Evolutionary conservation across 768 basidiomycete genomes (phyloP).

Genomic region (Leccinum imitatum): DNA sequence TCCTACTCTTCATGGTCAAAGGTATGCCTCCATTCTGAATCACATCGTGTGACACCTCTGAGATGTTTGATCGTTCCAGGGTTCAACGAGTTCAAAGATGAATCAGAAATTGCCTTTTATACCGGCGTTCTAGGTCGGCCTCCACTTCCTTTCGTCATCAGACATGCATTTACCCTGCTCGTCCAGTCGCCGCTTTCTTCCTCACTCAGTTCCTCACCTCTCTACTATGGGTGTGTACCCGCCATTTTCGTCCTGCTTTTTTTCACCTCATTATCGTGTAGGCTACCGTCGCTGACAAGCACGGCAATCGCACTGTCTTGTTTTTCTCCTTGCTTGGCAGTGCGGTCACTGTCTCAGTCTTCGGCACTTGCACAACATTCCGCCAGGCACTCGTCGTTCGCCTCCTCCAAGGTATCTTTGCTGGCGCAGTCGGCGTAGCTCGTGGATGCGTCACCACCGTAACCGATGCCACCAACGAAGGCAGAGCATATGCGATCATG

Average conservation of each 20-base stretch:
- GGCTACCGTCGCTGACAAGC: slow-evolving; percentile 93
- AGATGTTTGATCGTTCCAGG: slow-evolving; percentile 38
- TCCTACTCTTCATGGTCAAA: slow-evolving; percentile 94
- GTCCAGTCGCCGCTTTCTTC: slow-evolving; percentile 79
- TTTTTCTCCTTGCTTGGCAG: slow-evolving; percentile 84
- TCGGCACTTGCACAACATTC: slow-evolving; percentile 74
- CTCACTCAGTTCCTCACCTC: slow-evolving; percentile 95
- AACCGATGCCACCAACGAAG: slow-evolving; percentile 91
- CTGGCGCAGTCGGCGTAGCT: slow-evolving; percentile 93
- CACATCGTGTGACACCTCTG: slow-evolving; percentile 14
- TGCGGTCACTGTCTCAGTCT: slow-evolving; percentile 71
- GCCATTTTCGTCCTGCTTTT: background rate
- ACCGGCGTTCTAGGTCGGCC: slow-evolving; percentile 76
- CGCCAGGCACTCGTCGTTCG: slow-evolving; percentile 83
- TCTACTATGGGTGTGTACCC: slow-evolving; percentile 73
- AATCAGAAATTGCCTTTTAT: slow-evolving; percentile 87
- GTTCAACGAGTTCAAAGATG: slow-evolving; percentile 68
- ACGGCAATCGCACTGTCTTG: slow-evolving; percentile 83
- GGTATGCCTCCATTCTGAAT: slow-evolving; percentile 38
- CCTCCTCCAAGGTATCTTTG: slow-evolving; percentile 89
- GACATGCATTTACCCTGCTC: slow-evolving; percentile 10
- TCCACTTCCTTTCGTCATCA: slow-evolving; percentile 11
- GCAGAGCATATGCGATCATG: slow-evolving; percentile 90
- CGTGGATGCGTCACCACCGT: slow-evolving; percentile 84
- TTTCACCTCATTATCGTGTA: slow-evolving; percentile 24